phyloP scores from a whole-genome alignment of 805 yeast genomes.

The Saccharomyces kudriavzevii region DNA sequence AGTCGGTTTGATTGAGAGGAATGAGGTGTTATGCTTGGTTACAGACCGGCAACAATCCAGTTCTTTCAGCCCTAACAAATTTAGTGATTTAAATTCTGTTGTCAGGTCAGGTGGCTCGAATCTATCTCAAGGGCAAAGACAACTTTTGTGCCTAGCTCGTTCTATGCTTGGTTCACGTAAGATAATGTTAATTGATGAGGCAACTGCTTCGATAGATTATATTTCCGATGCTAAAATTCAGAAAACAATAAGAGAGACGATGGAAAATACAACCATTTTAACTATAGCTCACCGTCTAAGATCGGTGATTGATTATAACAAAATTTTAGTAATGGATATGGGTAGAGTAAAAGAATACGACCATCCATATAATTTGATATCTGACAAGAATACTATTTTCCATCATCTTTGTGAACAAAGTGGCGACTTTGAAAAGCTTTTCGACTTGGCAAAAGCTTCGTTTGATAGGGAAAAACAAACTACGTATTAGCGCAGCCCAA shows the following conservation, averaged over 20 bases:
- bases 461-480: too few relatives aligned
- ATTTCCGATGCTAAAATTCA: conserved; percentile 69
- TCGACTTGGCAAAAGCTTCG: conserved; percentile 47
- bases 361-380: conserved; percentile 50
- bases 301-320: conserved; percentile 71
- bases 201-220: conserved; percentile 78
- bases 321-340: conserved; percentile 66
- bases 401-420: conserved; percentile 66
- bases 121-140: conserved; percentile 75
- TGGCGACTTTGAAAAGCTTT: conserved; percentile 74
- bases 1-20: background rate
- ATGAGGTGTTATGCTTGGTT: background rate
- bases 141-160: conserved; percentile 65
- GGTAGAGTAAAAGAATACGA: conserved; percentile 66
- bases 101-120: conserved; percentile 67
- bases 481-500: background rate
- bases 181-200: conserved; percentile 67
- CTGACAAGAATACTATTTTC: conserved; percentile 42
- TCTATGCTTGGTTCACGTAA: conserved; percentile 58
- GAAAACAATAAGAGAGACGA: conserved; percentile 64
- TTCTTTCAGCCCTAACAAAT: conserved; percentile 38
- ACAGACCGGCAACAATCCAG: background rate
- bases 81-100: conserved; percentile 46
- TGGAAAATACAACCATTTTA: conserved; percentile 55
- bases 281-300: conserved; percentile 76